phyloP scores from a whole-genome alignment of 2,329 filamentous ascomycete species.

The Fusarium sp. region DNA sequence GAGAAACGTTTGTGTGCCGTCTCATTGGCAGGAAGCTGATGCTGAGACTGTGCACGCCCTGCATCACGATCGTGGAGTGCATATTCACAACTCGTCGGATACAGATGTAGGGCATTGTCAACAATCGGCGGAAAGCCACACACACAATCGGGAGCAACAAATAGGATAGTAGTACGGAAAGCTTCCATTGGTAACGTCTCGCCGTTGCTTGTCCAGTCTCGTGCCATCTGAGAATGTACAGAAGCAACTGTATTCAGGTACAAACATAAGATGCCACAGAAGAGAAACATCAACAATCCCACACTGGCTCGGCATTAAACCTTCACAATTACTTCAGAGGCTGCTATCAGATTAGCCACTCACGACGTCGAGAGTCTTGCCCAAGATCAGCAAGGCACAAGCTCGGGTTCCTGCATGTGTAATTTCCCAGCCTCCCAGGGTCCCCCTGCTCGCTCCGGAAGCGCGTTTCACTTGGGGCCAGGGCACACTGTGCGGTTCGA shows the following conservation, averaged over 20 bases:
- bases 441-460: conserved; percentile 34
- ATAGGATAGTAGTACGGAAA: neutral
- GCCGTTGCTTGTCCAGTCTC: neutral
- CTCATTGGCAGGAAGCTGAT: neutral
- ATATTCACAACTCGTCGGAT: conserved; percentile 12
- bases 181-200: neutral
- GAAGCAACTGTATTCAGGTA: neutral
- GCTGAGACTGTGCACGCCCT: neutral
- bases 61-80: neutral
- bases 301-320: neutral
- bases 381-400: conserved; percentile 18
- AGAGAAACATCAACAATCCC: neutral
- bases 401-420: conserved; percentile 40
- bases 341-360: neutral
- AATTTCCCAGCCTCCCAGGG: conserved; percentile 42
- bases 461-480: conserved; percentile 38
- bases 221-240: neutral
- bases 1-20: conserved; percentile 5
- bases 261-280: neutral
- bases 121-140: neutral
- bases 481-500: conserved; percentile 3
- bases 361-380: conserved; percentile 5
- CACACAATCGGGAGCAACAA: neutral
- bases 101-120: neutral
- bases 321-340: neutral